Evolutionary conservation across 352 stramenopile genomes (phyloP), one percentile per base, ranked within the genome.

Genomic region (Pythium volutum): DNA sequence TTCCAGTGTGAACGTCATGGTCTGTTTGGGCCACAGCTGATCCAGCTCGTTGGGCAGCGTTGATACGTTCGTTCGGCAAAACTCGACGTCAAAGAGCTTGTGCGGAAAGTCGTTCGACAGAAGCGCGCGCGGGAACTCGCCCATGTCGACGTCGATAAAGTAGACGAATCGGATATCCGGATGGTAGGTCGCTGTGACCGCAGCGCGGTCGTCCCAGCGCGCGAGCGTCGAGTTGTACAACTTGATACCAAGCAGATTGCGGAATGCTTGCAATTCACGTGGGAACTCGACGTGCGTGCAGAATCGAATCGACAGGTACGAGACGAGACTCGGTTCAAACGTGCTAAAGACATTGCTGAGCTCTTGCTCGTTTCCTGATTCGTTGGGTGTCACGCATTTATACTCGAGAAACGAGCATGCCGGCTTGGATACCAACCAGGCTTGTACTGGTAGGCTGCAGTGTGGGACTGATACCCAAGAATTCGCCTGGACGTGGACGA

Each of bases 401-500:
- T 81, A 63, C 15, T 69, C 39, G n/a, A 88, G 39, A 18, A 81
- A 71, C 11, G 66, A 71, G 20, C 78, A 88, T 2, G 69, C 67
- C 7, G 73, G 55, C 12, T 71, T 57, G 12, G 50, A 39, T 0
- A 61, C 64, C 16, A 57, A 58, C 74, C 78, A 88, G 2, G 78
- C 70, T 10, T 67, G 67, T 0, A 77, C 55, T 34, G 80, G 74
- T 49, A 84, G 62, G 1, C 34, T 56, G 14, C 72, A 82, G 29
- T 75, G 45, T 3, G 33, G 11, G 0, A n/a, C 14, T 16, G 5
- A 16, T 11, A 27, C 41, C 36, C 8, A 56, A 11, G 59, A 23
- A 36, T 26, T 29, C 2, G 70, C 46, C 1, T 66, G 34, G 0
- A 61, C 0, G 14, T 70, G 62, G 0, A 52, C 16, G 49, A 42